Percentiles rank a stretch among this genome's conserved stretches.
phyloP scores from a whole-genome alignment of 495 filamentous ascomycete genomes.

The Podospora tetraspora region DNA sequence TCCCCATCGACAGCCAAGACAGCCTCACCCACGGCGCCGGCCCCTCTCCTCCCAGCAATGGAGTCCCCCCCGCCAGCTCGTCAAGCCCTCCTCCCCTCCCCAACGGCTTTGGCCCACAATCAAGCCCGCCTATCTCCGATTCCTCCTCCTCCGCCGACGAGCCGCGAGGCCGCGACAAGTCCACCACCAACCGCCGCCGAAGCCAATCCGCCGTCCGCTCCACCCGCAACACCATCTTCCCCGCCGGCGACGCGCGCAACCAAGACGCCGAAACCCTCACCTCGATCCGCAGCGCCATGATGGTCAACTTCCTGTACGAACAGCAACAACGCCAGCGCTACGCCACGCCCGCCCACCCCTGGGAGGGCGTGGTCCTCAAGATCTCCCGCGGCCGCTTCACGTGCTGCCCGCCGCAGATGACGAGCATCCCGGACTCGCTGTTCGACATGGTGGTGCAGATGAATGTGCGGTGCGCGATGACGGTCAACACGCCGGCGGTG shows the following conservation, averaged over 20 bases:
- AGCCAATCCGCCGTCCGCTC: slow-evolving; percentile 11
- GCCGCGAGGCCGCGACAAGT: background rate
- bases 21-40: background rate
- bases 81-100: background rate
- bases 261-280: slow-evolving; percentile 34
- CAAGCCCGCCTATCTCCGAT: background rate
- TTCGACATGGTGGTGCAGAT: slow-evolving; percentile 47
- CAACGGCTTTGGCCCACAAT: background rate
- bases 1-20: background rate
- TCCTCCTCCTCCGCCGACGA: background rate
- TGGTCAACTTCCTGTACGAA: slow-evolving; percentile 58
- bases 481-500: slow-evolving; percentile 30
- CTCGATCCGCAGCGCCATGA: slow-evolving; percentile 54
- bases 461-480: slow-evolving; percentile 47
- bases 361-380: slow-evolving; percentile 59
- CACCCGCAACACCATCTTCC: slow-evolving; percentile 38
- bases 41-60: background rate
- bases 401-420: slow-evolving; percentile 51
- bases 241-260: slow-evolving; percentile 44
- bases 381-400: slow-evolving; percentile 49
- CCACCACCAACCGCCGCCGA: background rate
- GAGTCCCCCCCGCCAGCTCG: background rate
- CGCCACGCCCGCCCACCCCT: slow-evolving; percentile 45
- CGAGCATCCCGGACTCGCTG: slow-evolving; percentile 42
- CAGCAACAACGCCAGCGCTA: slow-evolving; percentile 55